phyloP scores from a whole-genome alignment of 208 protist species.

The Wallacemonas collosoma region DNA sequence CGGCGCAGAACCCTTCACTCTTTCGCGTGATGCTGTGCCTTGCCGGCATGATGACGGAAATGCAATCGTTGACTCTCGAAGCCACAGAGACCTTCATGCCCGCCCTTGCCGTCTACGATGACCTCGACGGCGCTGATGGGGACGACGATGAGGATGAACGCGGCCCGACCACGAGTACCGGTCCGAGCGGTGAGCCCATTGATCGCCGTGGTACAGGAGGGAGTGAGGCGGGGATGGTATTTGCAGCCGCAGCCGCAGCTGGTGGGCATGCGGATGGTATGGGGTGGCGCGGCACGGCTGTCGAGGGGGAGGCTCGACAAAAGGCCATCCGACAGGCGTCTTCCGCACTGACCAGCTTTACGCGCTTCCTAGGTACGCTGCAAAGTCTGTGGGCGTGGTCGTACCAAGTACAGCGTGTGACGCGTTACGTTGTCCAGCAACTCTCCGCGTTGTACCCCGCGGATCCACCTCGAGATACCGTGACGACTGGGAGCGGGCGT shows the following conservation, averaged over 20 bases:
- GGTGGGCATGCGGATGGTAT: background rate
- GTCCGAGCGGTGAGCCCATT: too few species aligned
- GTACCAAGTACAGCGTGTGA: constrained; percentile 33
- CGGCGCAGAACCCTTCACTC: constrained; percentile 40
- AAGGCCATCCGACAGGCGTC: background rate
- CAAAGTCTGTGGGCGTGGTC: constrained; percentile 81
- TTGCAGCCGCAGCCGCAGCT: background rate
- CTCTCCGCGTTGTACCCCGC: constrained; percentile 57
- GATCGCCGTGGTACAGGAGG: too few species aligned
- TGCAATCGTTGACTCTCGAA: constrained; percentile 51
- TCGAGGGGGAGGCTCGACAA: background rate
- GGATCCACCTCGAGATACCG: constrained; percentile 11
- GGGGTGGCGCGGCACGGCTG: constrained; percentile 5
- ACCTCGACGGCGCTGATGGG: constrained; percentile 26
- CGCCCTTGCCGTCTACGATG: constrained; percentile 51
- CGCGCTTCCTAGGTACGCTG: constrained; percentile 28
- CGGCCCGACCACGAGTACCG: too few species aligned
- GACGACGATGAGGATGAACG: constrained; percentile 8
- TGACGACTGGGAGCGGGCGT: background rate
- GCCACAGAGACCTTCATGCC: constrained; percentile 35
- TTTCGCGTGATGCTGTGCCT: constrained; percentile 48
- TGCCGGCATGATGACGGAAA: constrained; percentile 38
- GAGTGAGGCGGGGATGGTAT: background rate
- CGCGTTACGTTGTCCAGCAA: constrained; percentile 57
- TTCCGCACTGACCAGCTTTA: background rate